These are phyloP conservation scores for Tephrocybe sp. DNA, from an alignment of 768 basidiomycete species.

Conservation along the genomic window DNA sequence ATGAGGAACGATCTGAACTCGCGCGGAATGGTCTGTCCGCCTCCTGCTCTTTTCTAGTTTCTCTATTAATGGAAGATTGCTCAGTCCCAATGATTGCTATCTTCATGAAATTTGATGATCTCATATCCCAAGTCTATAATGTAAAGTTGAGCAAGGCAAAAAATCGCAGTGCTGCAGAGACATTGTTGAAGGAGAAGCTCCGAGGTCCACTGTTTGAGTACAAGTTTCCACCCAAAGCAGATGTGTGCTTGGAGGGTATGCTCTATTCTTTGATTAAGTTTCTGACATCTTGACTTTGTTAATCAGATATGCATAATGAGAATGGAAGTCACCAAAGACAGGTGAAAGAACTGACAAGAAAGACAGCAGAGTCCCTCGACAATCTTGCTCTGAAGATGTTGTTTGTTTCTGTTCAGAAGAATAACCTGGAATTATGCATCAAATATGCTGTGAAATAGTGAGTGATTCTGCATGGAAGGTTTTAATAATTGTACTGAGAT, in stretches of 20 bases:
- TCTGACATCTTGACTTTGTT: too few relatives aligned
- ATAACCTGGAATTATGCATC: too few relatives aligned
- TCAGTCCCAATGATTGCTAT: constrained; percentile 2
- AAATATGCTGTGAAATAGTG: too few relatives aligned
- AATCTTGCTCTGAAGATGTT: too few relatives aligned
- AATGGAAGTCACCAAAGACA: too few relatives aligned
- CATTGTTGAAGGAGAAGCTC: neutral
- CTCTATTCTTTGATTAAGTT: neutral
- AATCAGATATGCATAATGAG: too few relatives aligned
- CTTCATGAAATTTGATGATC: constrained; percentile 4
- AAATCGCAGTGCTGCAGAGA: neutral
- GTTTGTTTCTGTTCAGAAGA: too few relatives aligned
- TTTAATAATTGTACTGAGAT: too few relatives aligned
- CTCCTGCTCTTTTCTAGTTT: neutral
- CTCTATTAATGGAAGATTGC: neutral
- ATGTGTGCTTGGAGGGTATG: neutral
- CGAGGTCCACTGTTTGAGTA: neutral
- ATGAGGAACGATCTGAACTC: neutral
- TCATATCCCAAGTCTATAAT: neutral
- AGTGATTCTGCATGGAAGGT: too few relatives aligned
- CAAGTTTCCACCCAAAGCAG: neutral
- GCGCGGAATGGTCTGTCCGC: neutral
- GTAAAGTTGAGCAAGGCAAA: neutral
- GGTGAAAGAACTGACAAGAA: too few relatives aligned
- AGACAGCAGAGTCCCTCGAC: too few relatives aligned